Base-by-base conservation (phyloP, 345 rosid species). In the Orychophragmus violaceus region DNA sequence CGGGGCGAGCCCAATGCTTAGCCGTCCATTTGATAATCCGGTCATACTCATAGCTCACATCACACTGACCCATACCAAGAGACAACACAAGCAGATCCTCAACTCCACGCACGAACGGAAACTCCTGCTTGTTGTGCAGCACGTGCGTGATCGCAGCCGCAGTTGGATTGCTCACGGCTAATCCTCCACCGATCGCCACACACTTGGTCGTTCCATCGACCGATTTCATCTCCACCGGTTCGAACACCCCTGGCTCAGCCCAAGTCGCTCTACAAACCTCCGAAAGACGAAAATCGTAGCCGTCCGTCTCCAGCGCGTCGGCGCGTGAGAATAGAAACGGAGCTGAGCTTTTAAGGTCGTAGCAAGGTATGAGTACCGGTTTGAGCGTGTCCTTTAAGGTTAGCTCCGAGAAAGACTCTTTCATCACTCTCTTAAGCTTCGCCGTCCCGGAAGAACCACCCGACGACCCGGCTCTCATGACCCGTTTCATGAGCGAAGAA, bases 111-210 rank as follows among this genome's bases (percentile, higher is more conserved):
- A 93, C 98, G 64, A 90, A 90, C 12, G 98, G 98, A 22, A 93
- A 93, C 78, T 93, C 98, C 66, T 90, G 96, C 82, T 93, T 93
- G 74, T 93, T 93, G 39, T 93, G 98, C 59, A 93, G 74, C 65
- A 93, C 98, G 77, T 93, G 98, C 54, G 98, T 93, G 28, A 93
- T 90, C 9, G 98, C 97, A 11, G 98, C 98, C 1, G 96, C 84
- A 2, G 98, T 74, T 6, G 97, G 98, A 69, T 93, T 93, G 59
- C 78, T 86, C 97, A 85, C 90, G 0, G 90, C 89, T 22, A 90
- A 65, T 2, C 95, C 97, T 1, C 97, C 97, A 22, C 90, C 98
- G 8, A 93, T 84, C 8, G 97, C 99, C 25, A 90, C 61, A 70
- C 99, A 94, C 64, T 68, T 64, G 29, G 94, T 90, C 69, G 62